Evolutionary conservation across 2,329 filamentous ascomycete genomes (phyloP).

Genomic region (Aurifilum marmelostoma): DNA sequence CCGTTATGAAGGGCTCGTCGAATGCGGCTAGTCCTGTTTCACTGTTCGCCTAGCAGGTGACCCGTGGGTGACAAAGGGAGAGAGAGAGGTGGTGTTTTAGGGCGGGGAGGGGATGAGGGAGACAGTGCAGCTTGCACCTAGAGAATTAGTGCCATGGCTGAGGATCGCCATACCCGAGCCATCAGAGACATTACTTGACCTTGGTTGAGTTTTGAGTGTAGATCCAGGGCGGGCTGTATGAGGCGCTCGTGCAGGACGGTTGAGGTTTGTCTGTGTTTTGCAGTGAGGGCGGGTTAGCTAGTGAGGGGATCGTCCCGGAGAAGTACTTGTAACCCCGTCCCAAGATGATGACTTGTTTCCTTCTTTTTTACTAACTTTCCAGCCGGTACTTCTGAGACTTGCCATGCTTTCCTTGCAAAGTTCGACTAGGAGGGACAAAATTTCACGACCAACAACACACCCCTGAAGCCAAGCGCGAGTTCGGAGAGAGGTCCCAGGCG

Average conservation of each 20-base stretch:
- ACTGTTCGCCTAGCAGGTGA: neutral
- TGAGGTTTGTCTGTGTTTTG: neutral
- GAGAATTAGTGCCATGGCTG: neutral
- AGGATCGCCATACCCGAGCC: neutral
- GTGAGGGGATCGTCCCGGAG: neutral
- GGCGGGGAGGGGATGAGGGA: neutral
- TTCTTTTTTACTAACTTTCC: neutral
- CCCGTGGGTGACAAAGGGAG: neutral
- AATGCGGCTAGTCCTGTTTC: slow-evolving; percentile 9
- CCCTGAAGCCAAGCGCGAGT: slow-evolving; percentile 2
- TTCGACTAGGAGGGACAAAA: neutral
- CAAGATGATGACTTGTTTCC: neutral
- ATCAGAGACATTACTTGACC: neutral
- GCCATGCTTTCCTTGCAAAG: neutral
- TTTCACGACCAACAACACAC: neutral
- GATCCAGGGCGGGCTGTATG: neutral
- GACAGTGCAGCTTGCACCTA: neutral
- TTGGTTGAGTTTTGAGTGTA: neutral
- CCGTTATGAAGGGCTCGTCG: slow-evolving; percentile 18
- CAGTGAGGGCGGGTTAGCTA: neutral
- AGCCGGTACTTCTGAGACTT: neutral
- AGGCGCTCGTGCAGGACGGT: neutral
- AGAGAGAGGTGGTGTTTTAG: no score
- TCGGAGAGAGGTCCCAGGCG: neutral
- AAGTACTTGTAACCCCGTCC: neutral